Evolutionary conservation across 169 alveolate genomes (phyloP), one percentile per base, ranked within the genome.

Genomic region (Plasmodium malariae): DNA sequence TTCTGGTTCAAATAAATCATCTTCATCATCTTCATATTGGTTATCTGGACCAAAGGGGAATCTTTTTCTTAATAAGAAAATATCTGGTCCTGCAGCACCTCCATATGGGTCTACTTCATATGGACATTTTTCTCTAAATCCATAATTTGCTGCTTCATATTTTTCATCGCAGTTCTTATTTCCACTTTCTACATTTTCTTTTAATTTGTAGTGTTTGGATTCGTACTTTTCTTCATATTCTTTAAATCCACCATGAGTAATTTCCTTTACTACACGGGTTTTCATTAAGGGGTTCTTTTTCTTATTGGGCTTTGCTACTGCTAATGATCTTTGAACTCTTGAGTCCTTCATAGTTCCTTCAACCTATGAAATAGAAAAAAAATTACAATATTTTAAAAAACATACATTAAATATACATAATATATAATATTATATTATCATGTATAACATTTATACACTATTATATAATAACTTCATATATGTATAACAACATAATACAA

Each of bases 61-160:
- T 43, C 63, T 69, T 43, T 34, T 69, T 69, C 59, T 69, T 54
- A 69, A 69, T 17, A 21, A 11, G 11, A 69, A 69, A 21, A 69
- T 69, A 69, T 69, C 19, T 9, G 80, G 80, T 37, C 80, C 80
- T 11, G 9, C n/a, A 3, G 14, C 59, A n/a, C 34, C 43, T 17
- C 48, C 32, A 69, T 69, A 32, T 37, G 26, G 63, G 3, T 69
- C 17, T 19, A 69, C 62, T 19, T 36, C 60, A 37, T 69, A 69
- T 5, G 80, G 80, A 37, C 80, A 69, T 17, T 69, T 45, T 69
- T 69, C 80, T 17, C 63, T 40, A 37, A 69, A 69, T 37, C 63
- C 80, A 54, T 69, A 69, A 69, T 69, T 69, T n/a, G 80, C 80
- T 37, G 80, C 80, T 43, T 69, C 80, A 37, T 69, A 69, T 54